Base-by-base conservation (phyloP, 371 early-diverging fungal genomes). In the Syncephalastrum sp. region DNA sequence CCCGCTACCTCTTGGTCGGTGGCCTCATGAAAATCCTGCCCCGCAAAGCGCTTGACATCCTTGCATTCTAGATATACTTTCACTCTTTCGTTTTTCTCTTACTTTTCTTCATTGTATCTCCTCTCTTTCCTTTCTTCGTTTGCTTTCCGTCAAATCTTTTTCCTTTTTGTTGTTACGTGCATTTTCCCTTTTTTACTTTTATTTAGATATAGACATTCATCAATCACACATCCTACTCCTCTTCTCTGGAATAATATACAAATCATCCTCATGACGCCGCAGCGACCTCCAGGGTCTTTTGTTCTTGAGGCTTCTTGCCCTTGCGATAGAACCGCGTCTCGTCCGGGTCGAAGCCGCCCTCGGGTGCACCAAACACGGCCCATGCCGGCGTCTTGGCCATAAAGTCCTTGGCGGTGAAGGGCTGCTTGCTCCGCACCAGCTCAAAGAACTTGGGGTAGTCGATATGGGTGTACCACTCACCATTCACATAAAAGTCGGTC, bases 391-490 rank as follows among this genome's bases (percentile, higher is more conserved):
- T 90, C 66, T 82, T 81, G 2, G 82, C 84, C 69, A 85, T 77
- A 58, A 88, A 92, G 64, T 90, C 90, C 67, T 86, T 57, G 46
- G 82, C 74, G 14, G 79, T 85, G 54, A 92, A 92, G 44, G 75
- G 81, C 47, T 82, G 63, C 5, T 86, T 88, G 14, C 77, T 77
- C 67, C 77, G 70, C 38, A 83, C 82, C 47, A 91, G 63, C 25
- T 84, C 81, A 70, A 87, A 85, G 77, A 91, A 92, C 63, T 77
- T 79, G 25, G 75, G 70, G 67, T 89, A 92, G 66, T 92, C 91
- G 56, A 92, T 92, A 75, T 89, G 89, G 1, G 92, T 92, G 54
- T 84, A 67, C 92, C 92, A 92, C 56, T 73, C 80, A 54, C 85
- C 85, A 46, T 89, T 74, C 51, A 84, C 81, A 72, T 84, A 84